Conservation (phyloP, 345 rosid genomes). For the Boechera stricta region DNA sequence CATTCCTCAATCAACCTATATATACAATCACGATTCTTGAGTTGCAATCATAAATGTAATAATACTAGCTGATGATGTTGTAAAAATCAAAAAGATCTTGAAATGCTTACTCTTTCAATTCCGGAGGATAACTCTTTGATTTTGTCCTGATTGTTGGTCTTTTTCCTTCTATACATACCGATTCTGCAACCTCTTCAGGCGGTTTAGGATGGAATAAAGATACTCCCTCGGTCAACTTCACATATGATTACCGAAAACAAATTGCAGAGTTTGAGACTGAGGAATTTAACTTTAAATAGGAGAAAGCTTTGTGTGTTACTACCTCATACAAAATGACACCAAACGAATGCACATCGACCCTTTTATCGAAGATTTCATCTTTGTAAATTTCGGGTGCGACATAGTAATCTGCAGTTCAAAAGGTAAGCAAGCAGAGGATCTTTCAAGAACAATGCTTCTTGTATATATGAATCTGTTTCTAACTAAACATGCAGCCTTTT, state of each 20-base stretch:
- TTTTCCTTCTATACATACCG: conserved; percentile 70
- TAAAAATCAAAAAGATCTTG: not conserved
- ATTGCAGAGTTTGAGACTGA: not conserved
- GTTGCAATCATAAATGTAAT: not conserved
- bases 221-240: conserved; percentile 87
- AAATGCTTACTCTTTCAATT: conserved; percentile 76
- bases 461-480: not conserved
- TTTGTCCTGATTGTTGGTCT: conserved; percentile 77
- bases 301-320: conserved; percentile 28
- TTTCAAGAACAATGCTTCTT: conserved; percentile 25
- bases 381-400: conserved; percentile 83
- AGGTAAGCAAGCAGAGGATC: conserved; percentile 6
- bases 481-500: conserved; percentile 17
- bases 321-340: conserved; percentile 93
- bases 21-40: not conserved
- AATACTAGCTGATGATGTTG: not conserved
- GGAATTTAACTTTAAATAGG: not conserved
- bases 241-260: conserved; percentile 16
- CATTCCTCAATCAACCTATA: conserved; percentile 91
- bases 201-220: conserved; percentile 77
- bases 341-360: conserved; percentile 82
- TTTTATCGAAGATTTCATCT: conserved; percentile 67
- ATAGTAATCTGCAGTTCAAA: conserved; percentile 61
- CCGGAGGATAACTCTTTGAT: conserved; percentile 51
- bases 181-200: conserved; percentile 64